Percentiles rank a stretch among this genome's conserved stretches.
Conservation (phyloP, 2,329 filamentous ascomycete species). For the Laburnicola sp. region DNA sequence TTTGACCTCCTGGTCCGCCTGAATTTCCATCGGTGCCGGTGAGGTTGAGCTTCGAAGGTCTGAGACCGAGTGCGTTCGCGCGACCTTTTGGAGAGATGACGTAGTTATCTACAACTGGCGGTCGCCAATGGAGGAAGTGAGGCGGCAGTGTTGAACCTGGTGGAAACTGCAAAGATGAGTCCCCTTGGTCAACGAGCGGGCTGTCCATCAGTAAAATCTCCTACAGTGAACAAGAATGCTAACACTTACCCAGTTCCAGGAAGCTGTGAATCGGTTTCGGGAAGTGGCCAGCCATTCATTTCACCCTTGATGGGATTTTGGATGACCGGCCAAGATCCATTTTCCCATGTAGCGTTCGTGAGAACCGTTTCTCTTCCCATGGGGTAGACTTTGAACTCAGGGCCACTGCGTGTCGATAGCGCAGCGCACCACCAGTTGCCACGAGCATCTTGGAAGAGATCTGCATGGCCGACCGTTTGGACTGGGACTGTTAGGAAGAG, state of each 20-base stretch:
- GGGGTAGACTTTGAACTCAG: slow-evolving; percentile 29
- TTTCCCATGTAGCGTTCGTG: slow-evolving; percentile 31
- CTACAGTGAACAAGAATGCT: too few relatives aligned
- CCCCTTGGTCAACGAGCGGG: slow-evolving; percentile 2
- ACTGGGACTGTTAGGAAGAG: slow-evolving; percentile 12
- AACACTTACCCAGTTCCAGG: slow-evolving; percentile 42
- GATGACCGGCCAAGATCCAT: slow-evolving; percentile 50
- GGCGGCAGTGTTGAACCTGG: slow-evolving; percentile 51
- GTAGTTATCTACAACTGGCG: slow-evolving; percentile 52
- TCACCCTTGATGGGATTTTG: slow-evolving; percentile 48
- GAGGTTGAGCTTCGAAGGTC: slow-evolving; percentile 57
- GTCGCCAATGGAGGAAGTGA: slow-evolving; percentile 60
- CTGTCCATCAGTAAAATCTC: not conserved
- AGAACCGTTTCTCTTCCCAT: slow-evolving; percentile 36
- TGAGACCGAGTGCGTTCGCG: slow-evolving; percentile 52
- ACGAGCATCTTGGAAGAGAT: slow-evolving; percentile 30
- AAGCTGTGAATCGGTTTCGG: slow-evolving; percentile 37
- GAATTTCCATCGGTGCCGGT: slow-evolving; percentile 56
- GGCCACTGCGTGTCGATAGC: slow-evolving; percentile 29
- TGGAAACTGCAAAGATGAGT: slow-evolving; percentile 47
- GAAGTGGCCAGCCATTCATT: slow-evolving; percentile 51
- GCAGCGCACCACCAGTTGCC: slow-evolving; percentile 36
- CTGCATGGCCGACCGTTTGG: slow-evolving; percentile 34
- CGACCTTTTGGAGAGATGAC: slow-evolving; percentile 52
- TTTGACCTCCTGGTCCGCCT: slow-evolving; percentile 50